These are phyloP conservation scores for Proliferodiscus dingleyae DNA, from an alignment of 2,329 filamentous ascomycete species.

Conservation along the genomic window DNA sequence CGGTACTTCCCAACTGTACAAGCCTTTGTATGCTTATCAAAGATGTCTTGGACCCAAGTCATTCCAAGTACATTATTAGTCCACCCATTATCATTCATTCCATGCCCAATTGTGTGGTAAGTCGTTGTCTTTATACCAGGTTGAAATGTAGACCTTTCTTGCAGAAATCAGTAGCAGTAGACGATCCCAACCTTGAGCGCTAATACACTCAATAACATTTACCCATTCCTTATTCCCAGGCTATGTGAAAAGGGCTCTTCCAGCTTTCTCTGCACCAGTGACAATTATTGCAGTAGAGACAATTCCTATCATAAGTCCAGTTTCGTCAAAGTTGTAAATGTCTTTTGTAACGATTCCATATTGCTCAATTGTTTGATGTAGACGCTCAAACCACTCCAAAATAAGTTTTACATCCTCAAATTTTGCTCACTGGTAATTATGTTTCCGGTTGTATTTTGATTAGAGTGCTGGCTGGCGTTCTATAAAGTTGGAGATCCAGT, in stretches of 20 bases:
- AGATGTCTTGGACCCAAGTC: slow-evolving; percentile 34
- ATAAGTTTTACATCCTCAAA: slow-evolving; percentile 20
- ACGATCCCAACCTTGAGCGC: slow-evolving; percentile 18
- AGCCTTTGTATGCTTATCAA: slow-evolving; percentile 30
- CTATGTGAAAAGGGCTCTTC: slow-evolving; percentile 17
- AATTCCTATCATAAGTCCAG: slow-evolving; percentile 22
- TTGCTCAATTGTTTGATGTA: slow-evolving; percentile 15
- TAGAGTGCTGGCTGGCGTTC: slow-evolving; percentile 10
- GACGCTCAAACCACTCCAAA: slow-evolving; percentile 14
- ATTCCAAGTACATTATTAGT: slow-evolving; percentile 33
- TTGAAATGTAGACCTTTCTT: slow-evolving; percentile 18
- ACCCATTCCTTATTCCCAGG: slow-evolving; percentile 26
- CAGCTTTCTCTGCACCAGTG: slow-evolving; percentile 13
- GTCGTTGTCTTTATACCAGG: slow-evolving; percentile 24
- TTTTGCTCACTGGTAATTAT: slow-evolving; percentile 16
- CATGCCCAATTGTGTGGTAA: slow-evolving; percentile 30
- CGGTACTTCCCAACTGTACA: slow-evolving; percentile 26
- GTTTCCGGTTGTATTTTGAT: slow-evolving; percentile 14
- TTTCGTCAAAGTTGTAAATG: slow-evolving; percentile 24
- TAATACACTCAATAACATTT: slow-evolving; percentile 24
- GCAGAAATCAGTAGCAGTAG: slow-evolving; percentile 26
- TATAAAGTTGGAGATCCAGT: slow-evolving; percentile 11
- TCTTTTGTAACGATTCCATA: slow-evolving; percentile 17
- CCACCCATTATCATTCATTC: slow-evolving; percentile 30
- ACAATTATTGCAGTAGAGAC: slow-evolving; percentile 17